Evolutionary conservation across 2,329 filamentous ascomycete species (phyloP).

Genomic region (Neonectria neomacrospora): DNA sequence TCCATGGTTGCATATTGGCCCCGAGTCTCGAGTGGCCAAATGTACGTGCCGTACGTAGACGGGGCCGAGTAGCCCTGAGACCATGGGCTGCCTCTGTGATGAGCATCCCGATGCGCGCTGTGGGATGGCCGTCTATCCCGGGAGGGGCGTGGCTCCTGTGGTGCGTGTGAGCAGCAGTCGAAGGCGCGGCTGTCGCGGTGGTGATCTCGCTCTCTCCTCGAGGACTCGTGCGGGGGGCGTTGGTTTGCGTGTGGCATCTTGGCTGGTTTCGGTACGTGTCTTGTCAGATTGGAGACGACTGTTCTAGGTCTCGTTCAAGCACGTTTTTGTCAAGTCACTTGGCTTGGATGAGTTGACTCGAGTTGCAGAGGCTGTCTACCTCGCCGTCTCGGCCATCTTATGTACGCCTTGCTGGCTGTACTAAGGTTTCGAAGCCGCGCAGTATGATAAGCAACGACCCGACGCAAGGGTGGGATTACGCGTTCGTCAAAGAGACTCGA

Average conservation of each 20-base stretch:
- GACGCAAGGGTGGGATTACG: background rate
- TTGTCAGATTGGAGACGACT: background rate
- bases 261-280: background rate
- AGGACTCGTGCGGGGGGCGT: constrained; percentile 8
- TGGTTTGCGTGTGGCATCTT: constrained; percentile 27
- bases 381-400: background rate
- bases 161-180: constrained; percentile 9
- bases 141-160: constrained; percentile 7
- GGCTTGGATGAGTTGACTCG: background rate
- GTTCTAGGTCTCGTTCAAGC: background rate
- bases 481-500: background rate
- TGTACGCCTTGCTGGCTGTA: background rate
- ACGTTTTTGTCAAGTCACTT: constrained; percentile 1
- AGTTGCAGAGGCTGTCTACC: background rate
- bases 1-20: constrained; percentile 34
- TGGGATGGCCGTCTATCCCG: background rate
- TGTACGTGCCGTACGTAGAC: constrained; percentile 39
- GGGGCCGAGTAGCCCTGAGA: background rate
- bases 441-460: background rate
- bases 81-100: background rate
- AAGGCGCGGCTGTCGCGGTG: background rate
- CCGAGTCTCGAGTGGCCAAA: constrained; percentile 30
- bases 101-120: background rate
- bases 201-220: constrained; percentile 15
- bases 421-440: background rate